Evolutionary conservation across 257 asterid species (phyloP), one percentile per base, ranked within the genome.

Genomic region (Scutellaria minor): DNA sequence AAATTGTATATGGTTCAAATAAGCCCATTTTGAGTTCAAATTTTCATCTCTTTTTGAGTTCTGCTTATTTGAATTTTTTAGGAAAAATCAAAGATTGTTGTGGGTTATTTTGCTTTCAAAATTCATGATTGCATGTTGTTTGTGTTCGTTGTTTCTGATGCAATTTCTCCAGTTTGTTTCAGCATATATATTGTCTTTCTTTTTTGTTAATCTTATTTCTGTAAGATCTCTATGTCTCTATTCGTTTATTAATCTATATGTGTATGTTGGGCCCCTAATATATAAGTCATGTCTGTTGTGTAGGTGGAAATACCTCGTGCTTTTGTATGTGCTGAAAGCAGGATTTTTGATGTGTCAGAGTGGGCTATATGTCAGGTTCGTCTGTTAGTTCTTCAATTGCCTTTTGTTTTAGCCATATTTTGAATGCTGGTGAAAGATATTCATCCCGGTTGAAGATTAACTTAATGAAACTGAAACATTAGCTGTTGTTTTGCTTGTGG

Each of bases 351-450:
- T 72, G 99, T 95, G 37, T 95, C 99, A 0, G 99, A 95, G 80
- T 95, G 99, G 99, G 99, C 99, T 35, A 86, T 86, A 83, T 95
- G 99, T 75, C 99, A 95, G 98, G 99, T 95, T 52, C 39, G 92
- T 80, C 45, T 51, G 53, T 64, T 47, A 57, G 51, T 39, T 40
- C 51, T 57, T 9, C 47, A n/a, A 61, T 54, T 54, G 42, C 12
- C 35, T 31, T 31, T 2, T 31, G 37, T 64, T 50, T n/a, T 42
- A 57, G 22, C 72, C 24, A 50, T 41, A 46, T 72, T 70, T 20
- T 66, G 51, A 60, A 35, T 61, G 18, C 12, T 48, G 41, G 60
- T 50, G 39, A 2, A 0, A 46, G 6, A 59, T 22, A 50, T 6
- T 47, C 27, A 7, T n/a, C 42, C 20, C 9, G 58, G 14, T 51